Evolutionary conservation across 768 basidiomycete genomes (phyloP), one percentile per base, ranked within the genome.

Genomic region (Strobilomyces confusus): DNA sequence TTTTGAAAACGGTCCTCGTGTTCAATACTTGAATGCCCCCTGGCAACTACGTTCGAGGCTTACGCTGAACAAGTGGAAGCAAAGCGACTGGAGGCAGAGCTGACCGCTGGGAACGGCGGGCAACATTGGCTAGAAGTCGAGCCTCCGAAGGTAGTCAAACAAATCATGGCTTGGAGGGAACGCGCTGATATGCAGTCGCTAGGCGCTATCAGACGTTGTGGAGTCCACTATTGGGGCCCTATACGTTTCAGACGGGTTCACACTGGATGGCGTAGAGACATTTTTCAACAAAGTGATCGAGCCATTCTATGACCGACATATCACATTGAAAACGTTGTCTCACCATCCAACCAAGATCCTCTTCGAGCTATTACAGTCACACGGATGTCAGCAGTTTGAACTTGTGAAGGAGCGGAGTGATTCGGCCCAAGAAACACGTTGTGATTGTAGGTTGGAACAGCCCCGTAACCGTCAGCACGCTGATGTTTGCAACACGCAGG

Each of bases 91-190:
- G 87, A 87, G 59, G 69, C 73, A 9, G 56, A 65, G 26, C 84
- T 82, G 1, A 65, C 69, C 22, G 61, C 59, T 44, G 87, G 87
- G 64, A 72, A 72, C 3, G 69, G 80, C 56, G 81, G 82, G 4
- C 88, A 91, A 61, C 91, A 86, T 67, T 93, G 92, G 92, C 72
- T 81, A 7, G 86, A 86, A 37, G 68, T 86, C 30, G 82, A 89
- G 41, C 79, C 87, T 36, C 91, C 91, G 0, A 92, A 93, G 77
- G 91, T 86, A 59, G 69, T 56, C 17, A 22, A 42, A 22, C 13
- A 19, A 5, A 49, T 32, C 42, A 51, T 44, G 20, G 41, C n/a
- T 41, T 12, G 37, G 14, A 38, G 52, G 47, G 34, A 41, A 40
- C 49, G 19, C 15, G 23, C 30, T 52, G 25, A 64, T 29, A 48